Base-by-base conservation (phyloP, 1,139 yeast genomes). In the Saccharomycopsis crataegensis region DNA sequence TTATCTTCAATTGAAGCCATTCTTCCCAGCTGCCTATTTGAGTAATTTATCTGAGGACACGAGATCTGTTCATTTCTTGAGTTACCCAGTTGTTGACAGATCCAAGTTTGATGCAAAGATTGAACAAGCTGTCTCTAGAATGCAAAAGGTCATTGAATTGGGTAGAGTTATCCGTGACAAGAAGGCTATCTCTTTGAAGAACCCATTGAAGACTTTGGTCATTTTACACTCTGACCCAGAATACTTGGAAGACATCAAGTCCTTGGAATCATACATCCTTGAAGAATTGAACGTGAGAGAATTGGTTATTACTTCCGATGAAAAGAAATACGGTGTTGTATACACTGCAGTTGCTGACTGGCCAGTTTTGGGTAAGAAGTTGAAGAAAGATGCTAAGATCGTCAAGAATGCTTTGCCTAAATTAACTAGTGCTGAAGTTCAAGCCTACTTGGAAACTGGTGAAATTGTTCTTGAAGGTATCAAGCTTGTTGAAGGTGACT, bases 151-250 rank as follows among this genome's bases (percentile, higher is more conserved):
- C 64, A 91, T 94, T 67, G 99, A 93, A 56, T 77, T 93, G 64
- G 99, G 97, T 59, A 88, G 99, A 76, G 86, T 83, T 70, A 86
- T 93, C 65, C 89, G 99, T 75, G 99, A 94, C 71, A 91, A 90
- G 86, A 86, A 89, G 73, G 80, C 82, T 60, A 89, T 94, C 61
- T 88, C 97, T 8, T 79, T 94, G 69, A 94, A 94, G 80, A 89
- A 96, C 36, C 99, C 99, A 59, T 82, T 94, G 68, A 87, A 86
- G 74, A 81, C 86, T 64, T 76, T 94, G 67, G 86, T 93, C 59
- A 88, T 94, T 58, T 75, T 94, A 62, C 96, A 91, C 68, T 80
- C 87, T 53, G 94, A 91, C 65, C 70, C 77, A 55, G 76, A 70
- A 32, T 94, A 87, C 73, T 76, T 91, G 66, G 75, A 75, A 52